Conservation (phyloP, 2,329 filamentous ascomycete species). For the Cladosporium sp. region DNA sequence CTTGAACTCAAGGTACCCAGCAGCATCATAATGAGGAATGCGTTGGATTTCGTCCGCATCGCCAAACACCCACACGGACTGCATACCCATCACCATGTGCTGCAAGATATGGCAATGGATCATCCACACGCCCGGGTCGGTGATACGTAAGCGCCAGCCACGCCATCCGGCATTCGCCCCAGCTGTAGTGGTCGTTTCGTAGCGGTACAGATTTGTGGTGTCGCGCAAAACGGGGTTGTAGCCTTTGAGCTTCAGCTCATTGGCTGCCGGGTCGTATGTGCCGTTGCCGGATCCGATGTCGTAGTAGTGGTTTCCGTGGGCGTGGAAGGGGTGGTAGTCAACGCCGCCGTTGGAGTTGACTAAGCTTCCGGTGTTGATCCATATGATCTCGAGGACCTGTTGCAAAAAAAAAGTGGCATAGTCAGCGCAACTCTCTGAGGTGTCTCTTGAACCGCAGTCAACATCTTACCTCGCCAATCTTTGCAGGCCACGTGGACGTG, state of each 20-base stretch:
- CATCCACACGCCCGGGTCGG: conserved; percentile 55
- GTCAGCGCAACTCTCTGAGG: not conserved
- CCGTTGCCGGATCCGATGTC: conserved; percentile 54
- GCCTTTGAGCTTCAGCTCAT: conserved; percentile 41
- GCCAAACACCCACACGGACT: conserved; percentile 45
- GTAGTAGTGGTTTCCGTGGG: conserved; percentile 52
- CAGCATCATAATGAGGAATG: conserved; percentile 31
- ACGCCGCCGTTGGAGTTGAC: conserved; percentile 23
- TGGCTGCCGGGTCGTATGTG: conserved; percentile 47
- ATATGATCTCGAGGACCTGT: conserved; percentile 33
- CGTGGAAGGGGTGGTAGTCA: conserved; percentile 52
- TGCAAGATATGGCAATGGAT: conserved; percentile 57
- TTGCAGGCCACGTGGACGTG: conserved; percentile 49
- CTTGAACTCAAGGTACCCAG: conserved; percentile 44
- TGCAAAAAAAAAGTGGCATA: conserved; percentile 28
- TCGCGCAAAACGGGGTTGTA: conserved; percentile 42
- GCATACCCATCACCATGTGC: conserved; percentile 57
- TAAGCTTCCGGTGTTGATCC: conserved; percentile 34
- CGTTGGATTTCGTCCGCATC: conserved; percentile 36
- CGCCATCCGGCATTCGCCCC: conserved; percentile 49
- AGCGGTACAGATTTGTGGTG: conserved; percentile 55
- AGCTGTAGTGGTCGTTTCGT: conserved; percentile 25
- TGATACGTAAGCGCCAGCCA: conserved; percentile 56
- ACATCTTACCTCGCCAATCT: conserved; percentile 49
- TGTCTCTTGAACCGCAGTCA: not conserved